Conservation (phyloP, 2,329 filamentous ascomycete species). For the Macrophomina tecta region DNA sequence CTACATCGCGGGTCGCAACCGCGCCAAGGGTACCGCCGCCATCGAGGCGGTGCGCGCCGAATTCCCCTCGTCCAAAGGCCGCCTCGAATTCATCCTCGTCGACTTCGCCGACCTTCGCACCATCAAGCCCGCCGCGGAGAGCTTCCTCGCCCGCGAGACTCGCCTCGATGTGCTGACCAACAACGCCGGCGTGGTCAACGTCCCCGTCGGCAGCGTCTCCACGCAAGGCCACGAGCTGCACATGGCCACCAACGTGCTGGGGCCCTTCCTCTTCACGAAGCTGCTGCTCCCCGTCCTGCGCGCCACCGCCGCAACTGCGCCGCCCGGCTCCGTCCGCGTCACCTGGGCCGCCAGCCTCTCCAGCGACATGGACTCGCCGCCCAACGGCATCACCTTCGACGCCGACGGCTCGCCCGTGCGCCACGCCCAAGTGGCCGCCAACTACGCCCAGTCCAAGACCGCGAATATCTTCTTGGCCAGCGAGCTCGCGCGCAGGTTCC, state of each 20-base stretch:
- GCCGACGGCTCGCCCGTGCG: not conserved
- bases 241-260: constrained; percentile 50
- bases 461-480: constrained; percentile 37
- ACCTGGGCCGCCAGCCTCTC: constrained; percentile 39
- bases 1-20: constrained; percentile 59
- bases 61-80: constrained; percentile 38
- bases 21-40: constrained; percentile 52
- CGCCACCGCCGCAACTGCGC: constrained; percentile 36
- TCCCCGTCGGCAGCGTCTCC: constrained; percentile 35
- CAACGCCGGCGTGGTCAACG: constrained; percentile 43
- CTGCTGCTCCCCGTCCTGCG: constrained; percentile 44
- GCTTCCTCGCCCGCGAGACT: constrained; percentile 46
- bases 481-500: constrained; percentile 30
- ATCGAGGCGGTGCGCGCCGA: constrained; percentile 51
- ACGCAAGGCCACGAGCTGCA: constrained; percentile 39
- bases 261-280: constrained; percentile 48
- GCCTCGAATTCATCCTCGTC: constrained; percentile 36
- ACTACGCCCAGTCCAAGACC: constrained; percentile 37
- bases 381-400: constrained; percentile 27
- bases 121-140: constrained; percentile 46
- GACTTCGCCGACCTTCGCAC: constrained; percentile 52
- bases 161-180: constrained; percentile 51
- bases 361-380: constrained; percentile 27
- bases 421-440: constrained; percentile 5
- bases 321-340: constrained; percentile 40